A percentile compares a stretch with the other conserved stretches of the same genome.
Evolutionary conservation across 2,329 filamentous ascomycete species (phyloP).

Genomic region (Aspergillus bombycis): DNA sequence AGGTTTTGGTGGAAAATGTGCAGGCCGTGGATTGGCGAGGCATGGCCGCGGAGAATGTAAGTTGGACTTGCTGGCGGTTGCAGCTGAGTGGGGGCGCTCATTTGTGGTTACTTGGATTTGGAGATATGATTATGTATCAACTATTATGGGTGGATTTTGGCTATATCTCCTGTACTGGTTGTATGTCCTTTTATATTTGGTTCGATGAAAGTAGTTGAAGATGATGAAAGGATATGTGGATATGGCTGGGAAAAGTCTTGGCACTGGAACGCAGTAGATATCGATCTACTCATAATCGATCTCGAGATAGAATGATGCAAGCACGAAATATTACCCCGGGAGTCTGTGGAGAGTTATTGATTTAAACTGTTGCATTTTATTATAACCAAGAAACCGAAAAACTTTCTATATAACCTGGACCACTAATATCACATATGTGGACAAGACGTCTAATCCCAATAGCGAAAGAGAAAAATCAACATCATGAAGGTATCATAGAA

Average conservation of each 20-base stretch:
- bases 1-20: conserved; percentile 73
- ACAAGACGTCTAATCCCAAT: neutral
- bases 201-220: neutral
- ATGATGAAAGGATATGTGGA: no score
- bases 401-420: neutral
- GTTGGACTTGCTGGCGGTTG: conserved; percentile 58
- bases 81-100: conserved; percentile 17
- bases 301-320: neutral
- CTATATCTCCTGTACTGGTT: neutral
- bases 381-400: neutral
- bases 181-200: neutral
- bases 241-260: neutral
- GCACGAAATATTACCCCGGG: no score
- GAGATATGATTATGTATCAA: neutral
- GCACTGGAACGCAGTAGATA: neutral
- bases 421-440: neutral
- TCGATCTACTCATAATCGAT: neutral
- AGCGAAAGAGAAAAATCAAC: neutral
- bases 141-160: neutral
- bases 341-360: neutral
- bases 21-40: conserved; percentile 75
- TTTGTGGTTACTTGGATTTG: conserved; percentile 5
- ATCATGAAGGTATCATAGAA: neutral
- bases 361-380: neutral
- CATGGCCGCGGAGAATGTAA: conserved; percentile 84